Base-by-base conservation (phyloP, 768 basidiomycete species). In the Galerina marginata region DNA sequence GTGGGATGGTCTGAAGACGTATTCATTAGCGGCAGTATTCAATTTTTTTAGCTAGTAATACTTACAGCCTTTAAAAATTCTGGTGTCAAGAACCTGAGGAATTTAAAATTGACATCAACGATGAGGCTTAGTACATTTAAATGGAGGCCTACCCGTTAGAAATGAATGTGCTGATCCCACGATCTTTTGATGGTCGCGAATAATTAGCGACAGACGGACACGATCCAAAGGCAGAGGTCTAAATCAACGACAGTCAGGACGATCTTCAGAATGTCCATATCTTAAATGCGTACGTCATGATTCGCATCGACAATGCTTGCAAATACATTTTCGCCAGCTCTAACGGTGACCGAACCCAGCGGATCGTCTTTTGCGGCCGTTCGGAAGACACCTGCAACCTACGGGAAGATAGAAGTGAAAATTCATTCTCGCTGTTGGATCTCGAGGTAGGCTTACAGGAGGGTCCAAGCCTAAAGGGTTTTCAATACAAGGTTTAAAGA, bases 321-420 rank as follows among this genome's bases (percentile, higher is more conserved):
- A 60, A 79, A 78, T 12, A 80, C 66, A 48, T 62, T 71, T 46
- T 79, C 65, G 3, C 71, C 61, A 0, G 70, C 67, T 43, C 71
- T 61, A 7, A 82, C 68, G 43, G 66, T 66, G 14, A 68, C 51
- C 6, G 57, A 56, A 9, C 69, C 75, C 11, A 77, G 44, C 6
- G 69, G 43, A 1, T 65, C 65, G 25, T 74, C 74, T 50, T 67
- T 64, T 1, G 54, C 64, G 1, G 75, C 75, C 15, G 75, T 78
- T 43, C 78, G 75, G 56, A 79, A 81, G 3, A 82, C 73, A 10
- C 76, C 77, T n/a, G 76, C 72, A 16, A 80, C 74, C 79, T 78
- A 45, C 1, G 29, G 15, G 33, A 6, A 56, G 7, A 9, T 51
- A n/a, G 16, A 10, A 12, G 40, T 68, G n/a, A 67, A 9, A 15